A percentile compares a stretch with the other conserved stretches of the same genome.
Evolutionary conservation across 257 asterid species (phyloP).

Genomic region (Misopates orontium): DNA sequence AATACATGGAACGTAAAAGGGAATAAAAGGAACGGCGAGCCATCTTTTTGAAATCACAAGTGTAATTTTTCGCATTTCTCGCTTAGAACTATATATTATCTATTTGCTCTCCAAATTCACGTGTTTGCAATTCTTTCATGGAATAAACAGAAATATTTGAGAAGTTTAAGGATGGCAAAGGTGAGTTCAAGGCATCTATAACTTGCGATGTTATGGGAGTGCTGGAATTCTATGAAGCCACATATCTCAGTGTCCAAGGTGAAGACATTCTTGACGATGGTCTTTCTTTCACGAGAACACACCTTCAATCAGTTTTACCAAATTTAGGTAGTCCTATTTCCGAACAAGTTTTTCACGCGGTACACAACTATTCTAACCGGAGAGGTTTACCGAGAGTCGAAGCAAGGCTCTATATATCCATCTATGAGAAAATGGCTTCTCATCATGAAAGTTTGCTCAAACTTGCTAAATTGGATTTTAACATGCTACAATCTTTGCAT

Average conservation of each 20-base stretch:
- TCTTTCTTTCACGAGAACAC: constrained; percentile 22
- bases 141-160: constrained; percentile 24
- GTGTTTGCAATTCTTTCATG: not conserved
- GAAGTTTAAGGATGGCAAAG: constrained; percentile 29
- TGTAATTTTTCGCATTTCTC: no score
- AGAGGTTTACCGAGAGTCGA: constrained; percentile 31
- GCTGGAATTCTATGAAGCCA: constrained; percentile 40
- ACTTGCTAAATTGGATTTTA: constrained; percentile 37
- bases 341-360: constrained; percentile 26
- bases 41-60: no score
- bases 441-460: constrained; percentile 25
- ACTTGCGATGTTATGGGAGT: constrained; percentile 6
- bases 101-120: no score
- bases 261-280: constrained; percentile 41
- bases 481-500: constrained; percentile 32
- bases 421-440: constrained; percentile 15
- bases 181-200: constrained; percentile 17
- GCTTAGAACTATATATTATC: no score
- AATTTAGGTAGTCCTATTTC: constrained; percentile 1
- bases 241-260: constrained; percentile 36
- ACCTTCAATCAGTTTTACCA: constrained; percentile 17
- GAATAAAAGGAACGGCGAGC: no score
- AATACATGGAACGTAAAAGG: no score
- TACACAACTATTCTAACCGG: constrained; percentile 22
- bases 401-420: constrained; percentile 31